Conservation (phyloP, 108 stramenopile species). For the Fistulifera pelliculosa region DNA sequence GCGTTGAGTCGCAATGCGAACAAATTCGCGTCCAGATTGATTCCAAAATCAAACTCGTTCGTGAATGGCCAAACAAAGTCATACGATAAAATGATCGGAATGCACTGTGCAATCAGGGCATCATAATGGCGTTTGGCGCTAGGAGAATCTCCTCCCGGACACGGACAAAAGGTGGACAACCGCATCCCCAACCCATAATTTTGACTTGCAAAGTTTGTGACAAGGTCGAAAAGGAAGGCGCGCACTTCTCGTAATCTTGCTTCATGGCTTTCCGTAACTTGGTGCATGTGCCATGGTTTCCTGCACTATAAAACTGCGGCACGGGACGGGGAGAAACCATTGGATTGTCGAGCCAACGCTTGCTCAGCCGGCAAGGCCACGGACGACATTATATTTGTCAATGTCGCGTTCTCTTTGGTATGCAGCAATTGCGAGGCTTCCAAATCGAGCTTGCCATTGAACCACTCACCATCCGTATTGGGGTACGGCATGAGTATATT, state of each 20-base stretch:
- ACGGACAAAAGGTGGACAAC: conserved; percentile 35
- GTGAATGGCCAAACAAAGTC: conserved; percentile 39
- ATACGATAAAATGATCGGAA: conserved; percentile 38
- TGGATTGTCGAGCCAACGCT: not conserved
- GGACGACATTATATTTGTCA: no score
- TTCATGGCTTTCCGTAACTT: conserved; percentile 12
- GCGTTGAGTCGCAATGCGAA: conserved; percentile 18
- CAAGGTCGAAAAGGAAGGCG: not conserved
- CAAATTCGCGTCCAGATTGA: conserved; percentile 6
- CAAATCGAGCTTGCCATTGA: conserved; percentile 25
- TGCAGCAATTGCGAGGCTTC: conserved; percentile 1
- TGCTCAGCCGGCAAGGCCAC: not conserved
- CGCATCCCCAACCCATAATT: conserved; percentile 18
- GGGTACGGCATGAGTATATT: conserved; percentile 35
- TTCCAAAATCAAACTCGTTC: conserved; percentile 1
- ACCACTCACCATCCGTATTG: conserved; percentile 33
- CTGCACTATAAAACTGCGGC: conserved; percentile 19
- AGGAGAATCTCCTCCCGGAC: conserved; percentile 48
- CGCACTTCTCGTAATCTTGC: conserved; percentile 7
- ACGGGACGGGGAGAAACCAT: conserved; percentile 10
- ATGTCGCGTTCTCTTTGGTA: no score
- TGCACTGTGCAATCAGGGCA: conserved; percentile 39
- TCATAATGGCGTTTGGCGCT: conserved; percentile 54
- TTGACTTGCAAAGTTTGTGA: conserved; percentile 1
- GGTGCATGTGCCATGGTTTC: conserved; percentile 25